These are phyloP conservation scores for Phaeoacremonium minimum DNA, from an alignment of 2,329 filamentous ascomycete species.

Conservation along the genomic window DNA sequence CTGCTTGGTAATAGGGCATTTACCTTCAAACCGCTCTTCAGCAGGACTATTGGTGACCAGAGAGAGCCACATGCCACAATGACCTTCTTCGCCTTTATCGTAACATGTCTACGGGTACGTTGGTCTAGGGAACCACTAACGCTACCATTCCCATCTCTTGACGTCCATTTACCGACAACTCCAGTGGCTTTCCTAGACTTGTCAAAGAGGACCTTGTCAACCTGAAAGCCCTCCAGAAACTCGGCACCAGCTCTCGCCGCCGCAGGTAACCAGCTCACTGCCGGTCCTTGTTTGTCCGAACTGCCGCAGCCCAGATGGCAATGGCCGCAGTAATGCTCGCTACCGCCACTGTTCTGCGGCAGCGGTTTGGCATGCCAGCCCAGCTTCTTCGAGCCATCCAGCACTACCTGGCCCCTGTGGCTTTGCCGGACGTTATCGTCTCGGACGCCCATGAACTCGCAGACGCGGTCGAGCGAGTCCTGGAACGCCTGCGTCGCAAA, in stretches of 20 bases:
- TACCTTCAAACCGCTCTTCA: conserved; percentile 71
- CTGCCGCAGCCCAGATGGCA: conserved; percentile 59
- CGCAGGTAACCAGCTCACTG: conserved; percentile 72
- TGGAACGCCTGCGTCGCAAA: conserved; percentile 74
- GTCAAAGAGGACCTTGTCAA: conserved; percentile 67
- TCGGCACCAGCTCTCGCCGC: conserved; percentile 71
- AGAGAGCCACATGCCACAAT: conserved; percentile 75
- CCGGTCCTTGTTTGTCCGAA: conserved; percentile 74
- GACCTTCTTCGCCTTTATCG: conserved; percentile 75
- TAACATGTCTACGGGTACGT: conserved; percentile 53
- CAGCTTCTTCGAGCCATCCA: conserved; percentile 70
- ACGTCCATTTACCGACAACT: conserved; percentile 70
- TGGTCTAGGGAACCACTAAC: conserved; percentile 42
- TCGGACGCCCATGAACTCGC: conserved; percentile 71
- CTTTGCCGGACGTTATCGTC: conserved; percentile 67
- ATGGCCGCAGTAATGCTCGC: conserved; percentile 69
- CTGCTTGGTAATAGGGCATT: background rate
- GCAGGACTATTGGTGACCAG: conserved; percentile 70
- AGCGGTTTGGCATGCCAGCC: conserved; percentile 67
- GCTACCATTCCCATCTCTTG: conserved; percentile 59
- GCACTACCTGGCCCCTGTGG: conserved; percentile 63
- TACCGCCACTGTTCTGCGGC: conserved; percentile 74
- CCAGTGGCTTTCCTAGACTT: conserved; percentile 60
- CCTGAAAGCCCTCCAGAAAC: conserved; percentile 81
- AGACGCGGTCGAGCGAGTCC: conserved; percentile 74